Conservation (phyloP, 2,329 filamentous ascomycete genomes). For the Exophiala oligosperma region DNA sequence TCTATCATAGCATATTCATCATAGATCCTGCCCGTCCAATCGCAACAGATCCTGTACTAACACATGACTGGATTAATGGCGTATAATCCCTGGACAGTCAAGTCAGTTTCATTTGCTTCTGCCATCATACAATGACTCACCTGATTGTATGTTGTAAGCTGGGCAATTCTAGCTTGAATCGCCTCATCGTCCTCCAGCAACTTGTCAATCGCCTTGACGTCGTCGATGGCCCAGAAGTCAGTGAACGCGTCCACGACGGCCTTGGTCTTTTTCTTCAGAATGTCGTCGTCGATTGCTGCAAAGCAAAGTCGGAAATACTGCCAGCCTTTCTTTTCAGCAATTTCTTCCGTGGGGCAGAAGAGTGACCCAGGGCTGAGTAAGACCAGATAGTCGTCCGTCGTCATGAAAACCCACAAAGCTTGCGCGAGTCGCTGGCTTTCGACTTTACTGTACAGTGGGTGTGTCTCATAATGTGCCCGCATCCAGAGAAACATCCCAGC, state of each 20-base stretch:
- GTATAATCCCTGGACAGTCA: constrained; percentile 7
- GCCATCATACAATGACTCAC: constrained; percentile 8
- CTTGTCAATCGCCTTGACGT: constrained; percentile 64
- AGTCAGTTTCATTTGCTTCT: not conserved
- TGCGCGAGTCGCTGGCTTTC: constrained; percentile 57
- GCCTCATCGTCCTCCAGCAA: constrained; percentile 46
- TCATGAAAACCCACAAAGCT: constrained; percentile 72
- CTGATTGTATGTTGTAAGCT: constrained; percentile 9
- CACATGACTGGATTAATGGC: constrained; percentile 21
- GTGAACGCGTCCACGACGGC: constrained; percentile 68
- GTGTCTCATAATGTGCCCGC: constrained; percentile 58
- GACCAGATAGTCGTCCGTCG: constrained; percentile 66
- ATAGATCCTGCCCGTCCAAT: not conserved
- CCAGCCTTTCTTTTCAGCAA: constrained; percentile 62
- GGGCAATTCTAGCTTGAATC: constrained; percentile 5
- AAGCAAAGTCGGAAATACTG: constrained; percentile 79
- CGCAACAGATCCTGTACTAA: constrained; percentile 1
- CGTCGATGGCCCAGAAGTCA: constrained; percentile 76
- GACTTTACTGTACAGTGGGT: constrained; percentile 63
- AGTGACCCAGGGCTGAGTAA: constrained; percentile 70
- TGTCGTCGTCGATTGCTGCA: constrained; percentile 74
- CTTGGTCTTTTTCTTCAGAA: constrained; percentile 62
- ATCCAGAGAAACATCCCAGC: constrained; percentile 95
- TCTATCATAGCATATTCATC: too few relatives aligned
- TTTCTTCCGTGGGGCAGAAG: constrained; percentile 67